Evolutionary conservation across 1,139 yeast species (phyloP).

Genomic region (Pneumocystis oryctolagi): DNA sequence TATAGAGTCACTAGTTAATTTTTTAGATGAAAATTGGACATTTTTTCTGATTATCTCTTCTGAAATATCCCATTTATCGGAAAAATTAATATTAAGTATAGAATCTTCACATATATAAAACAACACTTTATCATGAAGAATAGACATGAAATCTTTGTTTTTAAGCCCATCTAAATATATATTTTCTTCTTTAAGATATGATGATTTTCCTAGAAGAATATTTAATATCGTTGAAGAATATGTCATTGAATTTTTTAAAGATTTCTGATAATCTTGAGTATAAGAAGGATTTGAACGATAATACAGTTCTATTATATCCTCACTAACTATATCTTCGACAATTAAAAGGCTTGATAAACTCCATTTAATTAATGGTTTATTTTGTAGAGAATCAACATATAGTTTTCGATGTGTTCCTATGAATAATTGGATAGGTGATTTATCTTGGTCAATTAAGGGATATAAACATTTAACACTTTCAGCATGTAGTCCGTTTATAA

Average conservation of each 20-base stretch:
- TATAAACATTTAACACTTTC: conserved; percentile 22
- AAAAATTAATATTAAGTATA: not conserved
- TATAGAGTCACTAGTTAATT: not conserved
- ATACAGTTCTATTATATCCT: conserved; percentile 28
- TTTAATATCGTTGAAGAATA: conserved; percentile 22
- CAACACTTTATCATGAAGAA: conserved; percentile 14
- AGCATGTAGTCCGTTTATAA: conserved; percentile 24
- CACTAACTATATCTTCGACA: conserved; percentile 19
- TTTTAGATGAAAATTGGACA: not conserved
- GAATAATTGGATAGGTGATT: conserved; percentile 15
- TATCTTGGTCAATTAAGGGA: conserved; percentile 15
- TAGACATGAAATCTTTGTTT: conserved; percentile 12
- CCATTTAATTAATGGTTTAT: not conserved
- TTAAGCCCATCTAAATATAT: conserved; percentile 14
- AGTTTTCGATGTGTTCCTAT: conserved; percentile 18
- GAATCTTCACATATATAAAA: conserved; percentile 8
- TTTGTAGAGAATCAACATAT: not conserved
- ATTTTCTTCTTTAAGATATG: conserved; percentile 17
- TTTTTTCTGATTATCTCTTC: not conserved
- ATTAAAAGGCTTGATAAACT: conserved; percentile 10
- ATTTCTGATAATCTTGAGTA: conserved; percentile 28
- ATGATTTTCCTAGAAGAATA: conserved; percentile 16
- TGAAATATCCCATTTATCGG: not conserved
- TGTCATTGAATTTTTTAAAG: conserved; percentile 24
- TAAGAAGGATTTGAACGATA: conserved; percentile 29